Base-by-base conservation (phyloP, 176 grass and related monocot genomes). In the Oryza glaberrima region DNA sequence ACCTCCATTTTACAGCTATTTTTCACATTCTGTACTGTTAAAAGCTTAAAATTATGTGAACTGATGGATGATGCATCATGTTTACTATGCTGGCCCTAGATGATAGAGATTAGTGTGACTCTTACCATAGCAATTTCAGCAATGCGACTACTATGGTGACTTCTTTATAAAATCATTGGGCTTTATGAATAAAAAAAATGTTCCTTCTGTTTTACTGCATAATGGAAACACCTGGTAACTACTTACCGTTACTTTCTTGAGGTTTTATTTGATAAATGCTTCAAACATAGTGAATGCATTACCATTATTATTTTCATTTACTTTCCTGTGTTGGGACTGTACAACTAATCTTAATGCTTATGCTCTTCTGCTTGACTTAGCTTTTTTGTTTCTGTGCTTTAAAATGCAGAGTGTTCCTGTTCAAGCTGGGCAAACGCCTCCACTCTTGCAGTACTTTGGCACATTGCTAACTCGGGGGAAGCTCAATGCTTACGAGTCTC, bases 401-500 rank as follows among this genome's bases (percentile, higher is more conserved):
- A 76, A 84, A 52, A 52, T 93, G 86, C 82, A 97, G 92, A 93
- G 95, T 79, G 92, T 97, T 70, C 95, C 90, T 78, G 95, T 97
- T 68, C 95, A 94, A 93, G 61, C 90, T 86, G 95, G 95, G 47
- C 92, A 97, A 80, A 97, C 95, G 40, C 95, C 95, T 22, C 95
- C 95, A 45, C 91, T 98, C 3, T 86, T 94, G 77, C 92, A 94
- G 80, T 98, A 98, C 70, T 98, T 95, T 45, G 95, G 91, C 46
- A 95, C 91, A 80, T 81, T 95, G 68, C 81, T 98, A 66, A 95
- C 95, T 70, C 86, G 86, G 92, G 95, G 95, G 86, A 95, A 98
- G 82, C 95, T 98, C 80, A 98, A 95, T 85, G 91, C 91, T 71
- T 98, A 87, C 13, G 95, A 98, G 63, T 98, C 93, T 65, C 88